phyloP scores from a whole-genome alignment of 2,329 filamentous ascomycete genomes.

The Sphaceloma murrayae region DNA sequence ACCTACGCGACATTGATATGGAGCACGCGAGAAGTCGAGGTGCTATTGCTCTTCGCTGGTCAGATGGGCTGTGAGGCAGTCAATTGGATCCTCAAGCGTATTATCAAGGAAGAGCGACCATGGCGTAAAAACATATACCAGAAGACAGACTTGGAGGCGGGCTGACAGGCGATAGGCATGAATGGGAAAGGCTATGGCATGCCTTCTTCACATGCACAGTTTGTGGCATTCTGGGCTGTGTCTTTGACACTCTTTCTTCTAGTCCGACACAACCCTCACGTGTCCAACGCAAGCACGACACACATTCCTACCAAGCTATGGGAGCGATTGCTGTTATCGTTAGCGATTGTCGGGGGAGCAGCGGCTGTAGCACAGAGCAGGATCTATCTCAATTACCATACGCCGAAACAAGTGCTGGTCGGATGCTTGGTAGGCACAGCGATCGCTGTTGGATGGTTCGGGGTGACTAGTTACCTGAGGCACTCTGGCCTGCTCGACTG shows the following conservation, averaged over 20 bases:
- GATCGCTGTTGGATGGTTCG: conserved; percentile 72
- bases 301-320: conserved; percentile 49
- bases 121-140: conserved; percentile 46
- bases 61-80: conserved; percentile 85
- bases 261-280: conserved; percentile 57
- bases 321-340: conserved; percentile 49
- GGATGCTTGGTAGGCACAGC: conserved; percentile 61
- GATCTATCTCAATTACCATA: conserved; percentile 90
- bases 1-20: conserved; percentile 84
- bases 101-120: conserved; percentile 87
- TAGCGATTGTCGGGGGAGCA: conserved; percentile 33
- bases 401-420: conserved; percentile 72
- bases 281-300: conserved; percentile 34
- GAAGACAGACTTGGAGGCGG: neutral
- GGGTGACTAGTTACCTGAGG: conserved; percentile 56
- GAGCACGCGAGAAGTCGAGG: conserved; percentile 82
- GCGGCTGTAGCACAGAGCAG: conserved; percentile 63
- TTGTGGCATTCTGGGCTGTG: conserved; percentile 82
- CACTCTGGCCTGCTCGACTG: conserved; percentile 60
- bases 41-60: conserved; percentile 80
- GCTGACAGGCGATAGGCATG: conserved; percentile 42
- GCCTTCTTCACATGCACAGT: conserved; percentile 92
- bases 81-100: conserved; percentile 80
- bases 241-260: conserved; percentile 78
- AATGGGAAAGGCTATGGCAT: conserved; percentile 94